Base-by-base conservation (phyloP, 2,329 filamentous ascomycete genomes). In the Fusarium ambrosium region DNA sequence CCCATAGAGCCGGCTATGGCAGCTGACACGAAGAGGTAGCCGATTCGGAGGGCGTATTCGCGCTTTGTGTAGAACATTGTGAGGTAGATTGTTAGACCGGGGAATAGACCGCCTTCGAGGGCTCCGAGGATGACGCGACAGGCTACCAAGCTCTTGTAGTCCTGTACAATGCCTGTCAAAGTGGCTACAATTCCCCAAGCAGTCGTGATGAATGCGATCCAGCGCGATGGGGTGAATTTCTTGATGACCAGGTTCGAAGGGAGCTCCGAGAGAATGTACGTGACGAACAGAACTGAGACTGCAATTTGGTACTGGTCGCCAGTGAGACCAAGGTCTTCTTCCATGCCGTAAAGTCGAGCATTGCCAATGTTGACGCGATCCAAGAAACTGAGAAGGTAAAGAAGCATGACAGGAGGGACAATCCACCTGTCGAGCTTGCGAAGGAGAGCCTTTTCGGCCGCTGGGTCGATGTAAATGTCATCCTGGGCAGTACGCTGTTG, bases 361-460 rank as follows among this genome's bases (percentile, higher is more conserved):
- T 93, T 93, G 56, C 91, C 90, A 2, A 81, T 80, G 48, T 81
- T 81, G 41, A 81, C 79, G 9, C 80, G 80, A 63, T 81, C 78
- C 8, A 81, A 20, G 48, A 81, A 81, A 4, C 74, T 79, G n/a
- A 81, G 62, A 2, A 92, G 84, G 73, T 92, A 93, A 7, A 93
- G 84, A 4, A 92, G 73, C 6, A 90, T 84, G 1, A 92, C 90
- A 0, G 90, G 91, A 0, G 91, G 91, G 2, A 92, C 84, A 68
- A 92, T 88, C 77, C 85, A 89, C 5, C 90, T 75, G 74, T 93
- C 91, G 20, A 93, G 90, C 78, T 93, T 92, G 69, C 82, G 80
- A 4, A 89, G 83, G 14, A 92, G 85, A 24, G 67, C 75, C n/a
- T 77, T 76, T 62, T 82, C 81, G 8, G 77, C 78, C 10, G 60